Evolutionary conservation across 306 rosid species (phyloP), one percentile per base, ranked within the genome.

Genomic region (Ammopiptanthus mongolicus): DNA sequence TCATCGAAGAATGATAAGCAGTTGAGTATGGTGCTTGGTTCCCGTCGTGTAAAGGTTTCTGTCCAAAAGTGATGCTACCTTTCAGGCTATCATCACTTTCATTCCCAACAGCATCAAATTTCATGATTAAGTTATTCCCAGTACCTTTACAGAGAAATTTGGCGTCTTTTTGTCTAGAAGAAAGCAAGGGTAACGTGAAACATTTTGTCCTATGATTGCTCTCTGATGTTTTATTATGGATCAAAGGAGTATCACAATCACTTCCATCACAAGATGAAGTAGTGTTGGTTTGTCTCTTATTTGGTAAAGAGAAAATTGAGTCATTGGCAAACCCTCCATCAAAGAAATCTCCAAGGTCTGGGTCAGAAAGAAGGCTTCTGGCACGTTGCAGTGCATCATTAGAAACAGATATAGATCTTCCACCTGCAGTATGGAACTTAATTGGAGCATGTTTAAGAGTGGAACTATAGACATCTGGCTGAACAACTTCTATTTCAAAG

Each of bases 371-470:
- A 83, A 94, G 95, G 77, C 80, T 84, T 83, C 86, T 85, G 31
- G 98, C 98, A 44, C 93, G 98, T 52, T 85, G 83, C 25, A 94
- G 68, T 11, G 98, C 98, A 64, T 85, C 88, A 60, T 80, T 81
- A 5, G 97, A 91, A 75, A 94, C 79, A 42, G 96, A 94, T 78
- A 94, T 55, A 37, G 97, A 91, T 84, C 91, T 91, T 75, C 96
- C 96, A 8, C 97, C 96, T 0, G 98, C 97, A 34, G 97, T 91
- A 36, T 82, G 84, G 85, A 94, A 91, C 66, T 87, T 91, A 63
- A 94, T 65, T 31, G 94, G 83, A 70, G 88, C 69, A 11, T 83
- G 78, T 56, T 85, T 86, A 52, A 53, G 70, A 34, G 75, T 68
- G 12, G 80, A 73, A 25, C 60, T 73, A 41, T 37, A 56, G 55